Conservation (phyloP, 495 filamentous ascomycete genomes). For the Penicillium diatomitis region DNA sequence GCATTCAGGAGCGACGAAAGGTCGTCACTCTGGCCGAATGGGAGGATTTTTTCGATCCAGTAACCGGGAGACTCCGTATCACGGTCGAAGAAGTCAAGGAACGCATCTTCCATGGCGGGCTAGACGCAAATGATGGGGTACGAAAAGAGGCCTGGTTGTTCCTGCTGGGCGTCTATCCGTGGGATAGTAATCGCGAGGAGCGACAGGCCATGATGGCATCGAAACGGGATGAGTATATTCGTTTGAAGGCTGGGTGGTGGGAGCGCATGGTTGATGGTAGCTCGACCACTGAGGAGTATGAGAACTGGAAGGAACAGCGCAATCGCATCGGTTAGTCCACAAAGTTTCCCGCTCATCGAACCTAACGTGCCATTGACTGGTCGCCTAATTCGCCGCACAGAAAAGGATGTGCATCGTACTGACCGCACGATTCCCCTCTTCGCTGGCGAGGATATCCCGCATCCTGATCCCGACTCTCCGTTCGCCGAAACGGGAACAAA, state of each 20-base stretch:
- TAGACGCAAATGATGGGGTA: slow-evolving; percentile 82
- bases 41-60: slow-evolving; percentile 71
- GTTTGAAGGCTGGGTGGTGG: slow-evolving; percentile 94
- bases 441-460: slow-evolving; percentile 93
- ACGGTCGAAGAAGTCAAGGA: slow-evolving; percentile 92
- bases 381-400: slow-evolving; percentile 39
- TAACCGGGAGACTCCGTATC: slow-evolving; percentile 61
- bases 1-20: slow-evolving; percentile 63
- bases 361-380: no score
- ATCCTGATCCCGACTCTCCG: slow-evolving; percentile 92
- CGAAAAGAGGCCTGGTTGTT: slow-evolving; percentile 97
- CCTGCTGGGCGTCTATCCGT: slow-evolving; percentile 80
- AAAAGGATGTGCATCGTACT: slow-evolving; percentile 96
- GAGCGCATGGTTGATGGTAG: slow-evolving; percentile 78
- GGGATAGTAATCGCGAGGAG: slow-evolving; percentile 78
- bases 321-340: slow-evolving; percentile 72
- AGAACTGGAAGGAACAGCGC: slow-evolving; percentile 95
- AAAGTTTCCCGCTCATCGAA: not conserved
- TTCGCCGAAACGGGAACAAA: slow-evolving; percentile 89
- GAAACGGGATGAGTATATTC: slow-evolving; percentile 85
- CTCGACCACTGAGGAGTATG: slow-evolving; percentile 64
- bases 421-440: slow-evolving; percentile 90
- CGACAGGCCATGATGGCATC: slow-evolving; percentile 72
- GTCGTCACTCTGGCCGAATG: slow-evolving; percentile 76
- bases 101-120: slow-evolving; percentile 86